Percentiles rank a stretch among this genome's conserved stretches.
phyloP scores from a whole-genome alignment of 768 basidiomycete genomes.

The Hydnomerulius pinastri region DNA sequence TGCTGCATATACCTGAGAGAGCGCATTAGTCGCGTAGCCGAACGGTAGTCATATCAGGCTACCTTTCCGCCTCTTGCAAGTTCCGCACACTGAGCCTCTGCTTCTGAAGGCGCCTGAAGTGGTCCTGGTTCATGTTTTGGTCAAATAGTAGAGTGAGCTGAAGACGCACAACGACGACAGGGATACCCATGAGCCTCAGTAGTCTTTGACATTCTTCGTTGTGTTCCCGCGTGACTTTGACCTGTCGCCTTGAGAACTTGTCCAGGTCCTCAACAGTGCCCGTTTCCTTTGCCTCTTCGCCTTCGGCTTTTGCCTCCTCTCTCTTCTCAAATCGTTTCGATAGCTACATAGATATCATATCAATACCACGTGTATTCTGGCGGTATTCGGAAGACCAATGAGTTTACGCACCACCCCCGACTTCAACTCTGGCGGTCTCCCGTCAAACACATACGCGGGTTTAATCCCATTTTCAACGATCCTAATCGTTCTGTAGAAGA shows the following conservation, averaged over 20 bases:
- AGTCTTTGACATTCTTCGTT: constrained; percentile 93
- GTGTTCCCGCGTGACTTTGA: constrained; percentile 93
- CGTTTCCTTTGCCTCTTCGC: constrained; percentile 95
- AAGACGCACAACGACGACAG: constrained; percentile 79
- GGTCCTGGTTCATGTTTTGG: not conserved
- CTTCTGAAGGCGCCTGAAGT: constrained; percentile 91
- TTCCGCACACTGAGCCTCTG: constrained; percentile 98
- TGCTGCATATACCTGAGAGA: constrained; percentile 83
- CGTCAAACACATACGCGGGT: constrained; percentile 97
- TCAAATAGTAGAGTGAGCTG: not conserved
- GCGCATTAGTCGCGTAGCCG: not conserved
- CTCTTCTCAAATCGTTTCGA: constrained; percentile 91
- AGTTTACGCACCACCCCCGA: constrained; percentile 81
- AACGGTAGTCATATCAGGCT: not conserved
- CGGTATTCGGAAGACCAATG: no score
- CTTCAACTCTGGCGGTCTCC: constrained; percentile 97
- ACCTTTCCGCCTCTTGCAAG: constrained; percentile 96
- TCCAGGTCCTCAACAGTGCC: constrained; percentile 95
- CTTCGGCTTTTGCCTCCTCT: constrained; percentile 92
- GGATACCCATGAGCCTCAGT: constrained; percentile 94
- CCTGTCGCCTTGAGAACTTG: constrained; percentile 83
- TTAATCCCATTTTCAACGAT: constrained; percentile 99
- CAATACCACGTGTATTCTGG: no score
- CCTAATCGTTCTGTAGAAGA: constrained; percentile 96
- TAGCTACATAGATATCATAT: constrained; percentile 54